These are phyloP conservation scores for Plantago ovata DNA, from an alignment of 257 asterid species.

Conservation along the genomic window DNA sequence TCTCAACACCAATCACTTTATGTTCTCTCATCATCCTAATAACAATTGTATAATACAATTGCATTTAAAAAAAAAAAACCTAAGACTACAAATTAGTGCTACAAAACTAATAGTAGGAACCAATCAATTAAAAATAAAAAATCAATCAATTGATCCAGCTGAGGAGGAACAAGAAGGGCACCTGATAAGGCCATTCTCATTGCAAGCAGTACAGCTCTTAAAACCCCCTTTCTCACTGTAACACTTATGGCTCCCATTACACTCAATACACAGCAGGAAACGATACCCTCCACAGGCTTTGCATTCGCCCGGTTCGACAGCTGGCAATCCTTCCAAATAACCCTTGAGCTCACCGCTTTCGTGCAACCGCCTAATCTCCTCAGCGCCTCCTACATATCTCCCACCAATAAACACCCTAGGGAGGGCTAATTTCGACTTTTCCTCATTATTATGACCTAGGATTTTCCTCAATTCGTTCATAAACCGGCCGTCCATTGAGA, in stretches of 20 bases:
- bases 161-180: conserved; percentile 82
- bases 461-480: conserved; percentile 71
- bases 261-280: conserved; percentile 65
- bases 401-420: conserved; percentile 92
- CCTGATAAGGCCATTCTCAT: conserved; percentile 89
- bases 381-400: conserved; percentile 87
- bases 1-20: not conserved
- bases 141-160: conserved; percentile 19
- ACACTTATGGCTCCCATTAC: conserved; percentile 82
- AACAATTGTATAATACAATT: conserved; percentile 3
- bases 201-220: conserved; percentile 74
- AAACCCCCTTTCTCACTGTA: conserved; percentile 71
- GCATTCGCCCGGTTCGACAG: conserved; percentile 58
- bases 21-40: not conserved
- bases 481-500: conserved; percentile 74
- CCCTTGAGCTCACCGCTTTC: conserved; percentile 88
- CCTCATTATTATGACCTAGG: conserved; percentile 32
- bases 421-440: conserved; percentile 43
- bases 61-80: too few species aligned
- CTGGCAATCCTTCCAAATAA: conserved; percentile 53
- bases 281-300: conserved; percentile 73
- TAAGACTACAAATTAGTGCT: not conserved
- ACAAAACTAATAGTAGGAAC: not conserved
- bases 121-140: not conserved
- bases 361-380: conserved; percentile 73